Evolutionary conservation across 2,329 filamentous ascomycete species (phyloP).

Genomic region (Aspergillus ochraceus): DNA sequence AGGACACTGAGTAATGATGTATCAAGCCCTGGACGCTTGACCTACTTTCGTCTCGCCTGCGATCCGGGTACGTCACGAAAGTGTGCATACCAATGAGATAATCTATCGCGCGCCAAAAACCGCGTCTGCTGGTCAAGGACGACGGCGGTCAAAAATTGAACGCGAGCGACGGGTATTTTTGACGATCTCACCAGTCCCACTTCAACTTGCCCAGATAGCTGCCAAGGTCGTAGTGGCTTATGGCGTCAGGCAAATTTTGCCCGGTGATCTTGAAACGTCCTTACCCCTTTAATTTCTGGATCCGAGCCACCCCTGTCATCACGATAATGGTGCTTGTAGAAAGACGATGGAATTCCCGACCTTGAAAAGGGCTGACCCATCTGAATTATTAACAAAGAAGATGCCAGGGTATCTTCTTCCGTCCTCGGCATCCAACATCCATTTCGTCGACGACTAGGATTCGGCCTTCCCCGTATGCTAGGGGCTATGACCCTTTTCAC

Average conservation of each 20-base stretch:
- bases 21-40: constrained; percentile 1
- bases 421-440: not conserved
- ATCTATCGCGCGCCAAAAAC: constrained; percentile 3
- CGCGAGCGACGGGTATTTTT: not conserved
- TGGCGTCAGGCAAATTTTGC: not conserved
- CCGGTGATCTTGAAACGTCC: no score
- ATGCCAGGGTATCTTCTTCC: not conserved
- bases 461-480: not conserved
- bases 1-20: not conserved
- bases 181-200: not conserved
- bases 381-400: no score
- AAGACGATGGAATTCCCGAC: no score
- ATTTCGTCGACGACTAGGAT: not conserved
- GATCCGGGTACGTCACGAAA: constrained; percentile 3
- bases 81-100: constrained; percentile 4
- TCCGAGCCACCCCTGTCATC: no score
- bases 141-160: constrained; percentile 1
- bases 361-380: no score
- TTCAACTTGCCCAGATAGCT: constrained; percentile 8
- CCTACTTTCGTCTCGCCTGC: constrained; percentile 1
- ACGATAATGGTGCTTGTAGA: no score
- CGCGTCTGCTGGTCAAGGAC: not conserved
- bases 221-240: constrained; percentile 1
- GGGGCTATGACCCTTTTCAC: not conserved
- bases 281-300: no score